Evolutionary conservation across 163 green algal genomes (phyloP).

Genomic region (Prototheca wickerhamii): DNA sequence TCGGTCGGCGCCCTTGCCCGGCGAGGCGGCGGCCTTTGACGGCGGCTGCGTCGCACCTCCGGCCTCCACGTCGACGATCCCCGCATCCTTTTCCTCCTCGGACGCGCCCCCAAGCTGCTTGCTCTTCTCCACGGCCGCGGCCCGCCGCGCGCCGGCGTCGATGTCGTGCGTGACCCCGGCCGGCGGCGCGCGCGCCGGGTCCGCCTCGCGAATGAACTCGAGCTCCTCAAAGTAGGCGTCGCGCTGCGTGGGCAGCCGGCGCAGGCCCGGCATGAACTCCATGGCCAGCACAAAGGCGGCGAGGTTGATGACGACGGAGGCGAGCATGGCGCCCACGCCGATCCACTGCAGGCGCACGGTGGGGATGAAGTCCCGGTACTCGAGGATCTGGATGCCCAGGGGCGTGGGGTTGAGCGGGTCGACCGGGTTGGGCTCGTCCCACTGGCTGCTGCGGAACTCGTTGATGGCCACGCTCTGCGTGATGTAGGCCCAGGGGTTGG

Average conservation of each 20-base stretch:
- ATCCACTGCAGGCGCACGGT: conserved; percentile 27
- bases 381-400: conserved; percentile 41
- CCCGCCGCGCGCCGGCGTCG: not conserved
- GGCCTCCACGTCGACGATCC: too few species aligned
- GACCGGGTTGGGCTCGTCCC: conserved; percentile 22
- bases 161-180: not conserved
- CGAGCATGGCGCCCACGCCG: conserved; percentile 17
- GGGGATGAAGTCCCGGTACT: conserved; percentile 31
- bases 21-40: not conserved
- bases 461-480: conserved; percentile 56
- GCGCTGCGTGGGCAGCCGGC: not conserved
- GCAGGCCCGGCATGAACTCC: conserved; percentile 12
- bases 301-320: conserved; percentile 26
- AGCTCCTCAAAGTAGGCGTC: conserved; percentile 11
- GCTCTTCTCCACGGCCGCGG: not conserved
- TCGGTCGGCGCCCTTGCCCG: too few species aligned
- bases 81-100: not conserved
- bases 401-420: conserved; percentile 7
- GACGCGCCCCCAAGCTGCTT: too few species aligned
- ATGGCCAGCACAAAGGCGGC: conserved; percentile 14
- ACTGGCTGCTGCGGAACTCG: conserved; percentile 53
- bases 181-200: not conserved
- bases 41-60: too few species aligned
- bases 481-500: conserved; percentile 46
- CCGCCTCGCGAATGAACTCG: not conserved